Base-by-base conservation (phyloP, 768 basidiomycete species). In the Calocybe gangraenosa region DNA sequence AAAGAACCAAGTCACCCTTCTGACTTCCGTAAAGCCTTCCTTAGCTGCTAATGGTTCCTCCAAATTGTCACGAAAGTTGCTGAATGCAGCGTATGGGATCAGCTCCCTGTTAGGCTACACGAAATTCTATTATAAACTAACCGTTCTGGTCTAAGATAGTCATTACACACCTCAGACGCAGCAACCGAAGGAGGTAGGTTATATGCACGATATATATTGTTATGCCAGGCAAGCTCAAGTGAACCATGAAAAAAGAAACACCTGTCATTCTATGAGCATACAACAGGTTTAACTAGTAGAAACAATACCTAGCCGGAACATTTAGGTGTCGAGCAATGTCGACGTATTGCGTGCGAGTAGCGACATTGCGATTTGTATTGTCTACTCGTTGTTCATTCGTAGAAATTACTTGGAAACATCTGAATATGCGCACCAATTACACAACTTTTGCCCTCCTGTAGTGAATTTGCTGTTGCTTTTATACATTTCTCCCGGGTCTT, bases 171-270 rank as follows among this genome's bases (percentile, higher is more conserved):
- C 61, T 79, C 74, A 37, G 59, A 60, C 1, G 56, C 59, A 25
- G 64, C 58, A n/a, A 67, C 61, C 1, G 70, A 69, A 2, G 75
- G 60, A 0, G 81, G 79, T 22, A 76, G 65, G 49, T 76, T 77
- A 52, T 70, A 88, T 30, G 90, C 81, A 22, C 94, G 79, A 59
- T 95, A 96, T 7, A 93, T 64, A 56, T 94, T 94, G 61, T 97
- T 96, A 63, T 97, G 95, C 84, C 83, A 88, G 2, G 90, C 90
- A 6, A 95, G 73, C 37, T 92, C 87, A n/a, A 79, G 54, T 7
- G 85, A 78, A 35, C 82, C 87, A 7, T 78, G 70, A 55, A 96
- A 95, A 20, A 76, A 52, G 59, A 94, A 79, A 58, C 89, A 88
- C 44, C 89, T 87, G 15, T 36, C 19, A 39, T 18, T 2, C 11